Conservation (phyloP, 495 filamentous ascomycete species). For the Talaromyces adpressus region DNA sequence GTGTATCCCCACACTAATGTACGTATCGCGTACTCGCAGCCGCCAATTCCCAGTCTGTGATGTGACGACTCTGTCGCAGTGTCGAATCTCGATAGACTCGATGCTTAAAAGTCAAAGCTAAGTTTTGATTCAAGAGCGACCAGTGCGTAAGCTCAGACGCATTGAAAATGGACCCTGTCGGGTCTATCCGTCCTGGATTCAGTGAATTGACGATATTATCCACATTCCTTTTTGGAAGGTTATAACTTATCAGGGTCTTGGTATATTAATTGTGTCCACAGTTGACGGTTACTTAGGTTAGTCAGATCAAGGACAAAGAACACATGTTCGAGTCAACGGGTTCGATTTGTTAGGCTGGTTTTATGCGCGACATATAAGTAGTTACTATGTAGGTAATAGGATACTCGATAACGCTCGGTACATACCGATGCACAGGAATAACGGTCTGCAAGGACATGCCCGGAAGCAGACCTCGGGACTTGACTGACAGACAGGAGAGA, state of each 20-base stretch:
- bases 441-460: neutral
- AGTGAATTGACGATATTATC: neutral
- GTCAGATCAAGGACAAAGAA: neutral
- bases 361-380: neutral
- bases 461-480: neutral
- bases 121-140: neutral
- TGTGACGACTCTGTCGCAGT: too few species aligned
- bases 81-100: too few species aligned
- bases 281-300: neutral
- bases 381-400: too few species aligned
- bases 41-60: neutral
- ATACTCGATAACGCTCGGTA: neutral
- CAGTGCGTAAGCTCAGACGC: neutral
- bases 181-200: neutral
- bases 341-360: neutral
- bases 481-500: neutral
- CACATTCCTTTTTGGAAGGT: neutral
- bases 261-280: neutral
- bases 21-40: too few species aligned
- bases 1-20: too few species aligned
- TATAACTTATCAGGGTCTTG: neutral
- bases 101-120: neutral
- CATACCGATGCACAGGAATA: neutral
- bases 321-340: neutral
- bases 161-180: neutral